Evolutionary conservation across 1,284 basidiomycete genomes (phyloP), one percentile per base, ranked within the genome.

Genomic region (Polyporus tsugae): DNA sequence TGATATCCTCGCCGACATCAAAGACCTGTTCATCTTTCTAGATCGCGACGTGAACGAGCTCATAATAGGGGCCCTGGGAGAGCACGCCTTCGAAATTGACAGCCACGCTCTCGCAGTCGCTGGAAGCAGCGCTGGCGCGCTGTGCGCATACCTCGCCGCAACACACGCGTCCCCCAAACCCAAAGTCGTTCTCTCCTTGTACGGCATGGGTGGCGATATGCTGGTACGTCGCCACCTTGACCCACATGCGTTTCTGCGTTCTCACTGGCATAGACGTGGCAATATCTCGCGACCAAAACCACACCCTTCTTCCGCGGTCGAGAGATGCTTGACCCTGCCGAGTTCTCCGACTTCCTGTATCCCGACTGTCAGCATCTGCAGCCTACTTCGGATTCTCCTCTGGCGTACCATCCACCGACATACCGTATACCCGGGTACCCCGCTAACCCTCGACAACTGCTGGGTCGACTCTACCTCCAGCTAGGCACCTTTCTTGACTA

Each of bases 61-160:
- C 17, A 67, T 72, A 6, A 42, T 29, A 25, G 49, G 25, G 19
- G 19, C 5, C 25, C 6, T 33, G 7, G 36, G 15, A 3, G 38
- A 44, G 2, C 49, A n/a, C 29, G 36, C 49, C 19, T 71, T 77
- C 33, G 65, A 65, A 33, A 75, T 90, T 42, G 83, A 91, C 72
- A 44, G 78, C 17, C 72, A 81, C 1, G 78, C 82, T 1, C 81
- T 91, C 13, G 85, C 83, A 0, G 89, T 88, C 0, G 81, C 85
- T 3, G 91, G 90, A 0, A 83, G 84, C 17, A 91, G 89, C 70
- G 85, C 89, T 0, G 91, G 90, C 17, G 88, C 88, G 0, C 78
- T 87, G n/a, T 89, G 88, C 70, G 86, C 88, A 0, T 91, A 90
- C 74, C 81, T 91, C 19, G 86, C 88, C 35, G 89, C 85, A 6